phyloP scores from a whole-genome alignment of 2,329 filamentous ascomycete genomes.

The Aureobasidium sp. region DNA sequence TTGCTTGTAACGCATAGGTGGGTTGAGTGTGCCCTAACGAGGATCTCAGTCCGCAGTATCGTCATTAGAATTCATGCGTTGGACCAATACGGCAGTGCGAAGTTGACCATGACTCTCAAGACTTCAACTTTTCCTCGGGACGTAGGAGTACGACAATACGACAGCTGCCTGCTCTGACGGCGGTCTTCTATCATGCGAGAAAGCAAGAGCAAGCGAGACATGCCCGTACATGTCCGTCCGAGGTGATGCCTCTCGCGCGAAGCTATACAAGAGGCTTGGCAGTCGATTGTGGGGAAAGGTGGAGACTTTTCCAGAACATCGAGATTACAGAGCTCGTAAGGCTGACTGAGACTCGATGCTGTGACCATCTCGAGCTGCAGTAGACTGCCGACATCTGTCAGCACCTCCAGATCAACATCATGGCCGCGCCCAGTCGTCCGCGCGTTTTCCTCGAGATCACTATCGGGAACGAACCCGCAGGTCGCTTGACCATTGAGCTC shows the following conservation, averaged over 20 bases:
- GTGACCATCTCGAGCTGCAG: neutral
- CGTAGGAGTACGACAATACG: neutral
- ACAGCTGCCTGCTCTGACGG: no score
- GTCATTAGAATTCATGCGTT: neutral
- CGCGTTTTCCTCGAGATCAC: slow-evolving; percentile 38
- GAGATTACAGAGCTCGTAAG: neutral
- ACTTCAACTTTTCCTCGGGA: neutral
- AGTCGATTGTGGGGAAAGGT: neutral
- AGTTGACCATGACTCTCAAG: neutral
- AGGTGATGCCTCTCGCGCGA: neutral
- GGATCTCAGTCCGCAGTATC: neutral
- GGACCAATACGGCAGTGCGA: neutral
- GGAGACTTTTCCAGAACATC: neutral
- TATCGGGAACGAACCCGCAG: slow-evolving; percentile 34
- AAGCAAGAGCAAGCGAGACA: neutral
- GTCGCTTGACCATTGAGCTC: slow-evolving; percentile 39
- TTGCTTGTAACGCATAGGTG: neutral
- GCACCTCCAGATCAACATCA: neutral
- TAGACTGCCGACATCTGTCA: neutral
- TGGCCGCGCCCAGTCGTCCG: slow-evolving; percentile 23
- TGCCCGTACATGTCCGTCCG: neutral
- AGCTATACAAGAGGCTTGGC: neutral
- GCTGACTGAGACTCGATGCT: neutral
- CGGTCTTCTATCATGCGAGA: neutral
- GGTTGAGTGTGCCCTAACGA: neutral